phyloP scores from a whole-genome alignment of 2,329 filamentous ascomycete genomes.

The Colletotrichum somersetense region DNA sequence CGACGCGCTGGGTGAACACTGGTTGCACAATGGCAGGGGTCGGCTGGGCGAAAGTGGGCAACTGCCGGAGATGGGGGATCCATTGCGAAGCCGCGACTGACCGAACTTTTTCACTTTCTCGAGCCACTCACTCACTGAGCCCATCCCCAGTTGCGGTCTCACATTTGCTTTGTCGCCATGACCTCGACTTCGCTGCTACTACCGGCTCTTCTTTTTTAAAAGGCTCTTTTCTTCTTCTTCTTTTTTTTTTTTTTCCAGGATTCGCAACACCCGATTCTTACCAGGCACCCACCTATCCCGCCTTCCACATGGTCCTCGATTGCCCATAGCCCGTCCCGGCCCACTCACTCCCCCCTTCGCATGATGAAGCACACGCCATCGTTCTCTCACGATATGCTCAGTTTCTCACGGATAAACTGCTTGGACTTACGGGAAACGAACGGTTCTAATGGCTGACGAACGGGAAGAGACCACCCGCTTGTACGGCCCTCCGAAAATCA shows the following conservation, averaged over 20 bases:
- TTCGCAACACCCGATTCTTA: background rate
- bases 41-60: slow-evolving; percentile 25
- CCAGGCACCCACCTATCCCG: background rate
- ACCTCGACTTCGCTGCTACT: slow-evolving; percentile 25
- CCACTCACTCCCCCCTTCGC: slow-evolving; percentile 9
- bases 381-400: slow-evolving; percentile 39
- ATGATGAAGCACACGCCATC: slow-evolving; percentile 39
- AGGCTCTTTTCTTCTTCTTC: slow-evolving; percentile 16
- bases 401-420: slow-evolving; percentile 22
- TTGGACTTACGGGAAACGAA: slow-evolving; percentile 37
- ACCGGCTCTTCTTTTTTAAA: slow-evolving; percentile 29
- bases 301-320: slow-evolving; percentile 25
- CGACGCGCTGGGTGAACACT: slow-evolving; percentile 31
- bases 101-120: slow-evolving; percentile 35
- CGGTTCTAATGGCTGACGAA: slow-evolving; percentile 39
- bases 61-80: slow-evolving; percentile 34
- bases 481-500: slow-evolving; percentile 42
- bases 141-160: slow-evolving; percentile 22
- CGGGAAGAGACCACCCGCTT: slow-evolving; percentile 41
- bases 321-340: slow-evolving; percentile 6
- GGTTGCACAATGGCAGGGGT: slow-evolving; percentile 31
- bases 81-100: slow-evolving; percentile 27
- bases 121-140: slow-evolving; percentile 1
- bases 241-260: slow-evolving; percentile 21
- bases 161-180: slow-evolving; percentile 27